Evolutionary conservation across 1,139 yeast genomes (phyloP), one percentile per base, ranked within the genome.

Genomic region (Hanseniaspora sp.): DNA sequence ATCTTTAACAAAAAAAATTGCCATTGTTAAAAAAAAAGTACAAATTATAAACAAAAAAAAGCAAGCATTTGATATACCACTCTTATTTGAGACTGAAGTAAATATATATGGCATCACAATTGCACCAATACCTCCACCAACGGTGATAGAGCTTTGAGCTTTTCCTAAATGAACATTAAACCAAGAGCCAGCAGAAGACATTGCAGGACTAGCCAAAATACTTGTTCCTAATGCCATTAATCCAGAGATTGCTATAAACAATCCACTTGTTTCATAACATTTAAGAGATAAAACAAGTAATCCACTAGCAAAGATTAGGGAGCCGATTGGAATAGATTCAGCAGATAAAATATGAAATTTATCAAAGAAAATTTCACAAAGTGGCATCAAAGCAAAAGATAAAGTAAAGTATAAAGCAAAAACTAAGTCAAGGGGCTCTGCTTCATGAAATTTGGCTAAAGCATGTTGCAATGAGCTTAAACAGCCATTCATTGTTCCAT

Each of bases 41-140:
- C 77, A 73, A 1, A 78, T 64, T 48, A 80, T 72, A 1, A 77
- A 81, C 54, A 79, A 65, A 1, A 76, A 72, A 58, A 86, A 80
- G 65, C 39, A 72, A 70, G 57, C 82, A 69, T 18, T 23, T 7
- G n/a, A 39, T 7, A 23, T 17, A 39, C 29, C 42, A 7, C 17
- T 17, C 17, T 17, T 39, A 7, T 18, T 18, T 39, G 29, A 30
- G 2, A 39, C 5, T 39, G 29, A 15, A 28, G 6, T 35, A 15
- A 34, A 58, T 82, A 71, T 70, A 80, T 72, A 52, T 0, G 87
- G 85, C 64, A 81, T 77, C 13, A 75, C 63, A 37, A 79, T 69
- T 34, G 85, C 85, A 13, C 86, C 86, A 9, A 79, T 68, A 15
- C 82, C 75, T 0, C 85, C 85, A n/a, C 85, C 86, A 62, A 76